Conservation (phyloP, 495 filamentous ascomycete species). For the Penicillium waksmanii region DNA sequence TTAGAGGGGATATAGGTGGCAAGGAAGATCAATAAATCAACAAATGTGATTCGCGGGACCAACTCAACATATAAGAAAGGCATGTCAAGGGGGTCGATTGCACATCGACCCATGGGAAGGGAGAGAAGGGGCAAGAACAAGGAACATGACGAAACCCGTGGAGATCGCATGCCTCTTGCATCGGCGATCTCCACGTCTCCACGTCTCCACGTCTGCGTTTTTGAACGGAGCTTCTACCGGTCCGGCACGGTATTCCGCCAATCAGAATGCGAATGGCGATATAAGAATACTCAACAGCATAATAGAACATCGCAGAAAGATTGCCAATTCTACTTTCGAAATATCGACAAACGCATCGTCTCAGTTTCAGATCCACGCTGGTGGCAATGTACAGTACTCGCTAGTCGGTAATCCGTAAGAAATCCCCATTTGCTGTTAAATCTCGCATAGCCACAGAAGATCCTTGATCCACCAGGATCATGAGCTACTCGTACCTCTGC, state of each 20-base stretch:
- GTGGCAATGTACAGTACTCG: too few species aligned
- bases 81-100: background rate
- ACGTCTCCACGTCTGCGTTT: background rate
- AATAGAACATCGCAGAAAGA: conserved; percentile 2
- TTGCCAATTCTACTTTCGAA: background rate
- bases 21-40: background rate
- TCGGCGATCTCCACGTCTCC: conserved; percentile 4
- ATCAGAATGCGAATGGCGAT: background rate
- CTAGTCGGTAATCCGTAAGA: too few species aligned
- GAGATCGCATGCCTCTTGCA: background rate
- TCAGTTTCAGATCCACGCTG: too few species aligned
- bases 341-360: background rate
- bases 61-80: background rate
- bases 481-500: background rate
- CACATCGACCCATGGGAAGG: background rate
- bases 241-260: conserved; percentile 1
- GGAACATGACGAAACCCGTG: conserved; percentile 5
- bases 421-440: too few species aligned
- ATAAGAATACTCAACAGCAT: background rate
- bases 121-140: background rate
- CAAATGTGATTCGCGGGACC: background rate
- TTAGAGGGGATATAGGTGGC: background rate
- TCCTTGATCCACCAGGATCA: background rate
- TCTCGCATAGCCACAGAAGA: too few species aligned
- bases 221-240: background rate